A percentile compares a stretch with the other conserved stretches of the same genome.
phyloP scores from a whole-genome alignment of 108 stramenopile species.

The Schizochytrium sp. region DNA sequence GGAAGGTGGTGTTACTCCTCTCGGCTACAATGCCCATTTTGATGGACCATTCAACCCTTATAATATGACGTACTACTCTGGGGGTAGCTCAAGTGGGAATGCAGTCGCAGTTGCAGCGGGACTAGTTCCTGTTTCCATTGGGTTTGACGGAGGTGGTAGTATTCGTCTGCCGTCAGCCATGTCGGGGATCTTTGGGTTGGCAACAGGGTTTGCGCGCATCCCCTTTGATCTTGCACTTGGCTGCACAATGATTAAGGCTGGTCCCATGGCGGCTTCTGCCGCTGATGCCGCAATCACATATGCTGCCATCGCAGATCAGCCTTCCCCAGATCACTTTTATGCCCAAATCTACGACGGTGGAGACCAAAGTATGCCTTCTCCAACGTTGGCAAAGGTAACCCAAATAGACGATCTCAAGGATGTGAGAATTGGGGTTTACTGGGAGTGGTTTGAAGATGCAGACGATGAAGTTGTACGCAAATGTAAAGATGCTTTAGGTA shows the following conservation, averaged over 20 bases:
- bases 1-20: constrained; percentile 77
- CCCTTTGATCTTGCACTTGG: constrained; percentile 60
- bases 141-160: constrained; percentile 81
- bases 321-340: constrained; percentile 61
- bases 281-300: constrained; percentile 71
- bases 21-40: constrained; percentile 69
- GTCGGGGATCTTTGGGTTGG: constrained; percentile 78
- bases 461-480: constrained; percentile 55
- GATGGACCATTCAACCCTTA: constrained; percentile 75
- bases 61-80: constrained; percentile 72
- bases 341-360: constrained; percentile 65
- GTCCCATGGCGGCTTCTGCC: constrained; percentile 69
- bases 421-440: constrained; percentile 69
- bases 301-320: constrained; percentile 68
- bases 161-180: constrained; percentile 79
- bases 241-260: constrained; percentile 68
- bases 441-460: constrained; percentile 71
- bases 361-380: constrained; percentile 5
- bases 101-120: constrained; percentile 81
- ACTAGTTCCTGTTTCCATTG: constrained; percentile 77
- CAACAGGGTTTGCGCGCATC: constrained; percentile 71
- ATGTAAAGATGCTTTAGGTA: constrained; percentile 60
- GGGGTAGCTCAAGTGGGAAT: constrained; percentile 78
- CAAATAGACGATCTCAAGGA: constrained; percentile 53
- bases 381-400: constrained; percentile 4